phyloP scores from a whole-genome alignment of 805 yeast genomes.

The Scheffersomyces coipomensis region DNA sequence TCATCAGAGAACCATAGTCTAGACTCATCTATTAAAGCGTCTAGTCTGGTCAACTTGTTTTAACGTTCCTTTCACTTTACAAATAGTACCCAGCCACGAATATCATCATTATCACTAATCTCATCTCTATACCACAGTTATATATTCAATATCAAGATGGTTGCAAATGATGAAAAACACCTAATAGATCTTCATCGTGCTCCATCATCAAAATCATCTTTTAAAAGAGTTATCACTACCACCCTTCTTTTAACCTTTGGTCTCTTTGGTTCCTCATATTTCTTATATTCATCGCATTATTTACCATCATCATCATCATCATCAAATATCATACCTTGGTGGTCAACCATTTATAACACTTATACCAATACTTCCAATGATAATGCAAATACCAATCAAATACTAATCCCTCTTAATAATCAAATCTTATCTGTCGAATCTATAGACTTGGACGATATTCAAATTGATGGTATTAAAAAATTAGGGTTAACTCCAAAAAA shows the following conservation, averaged over 20 bases:
- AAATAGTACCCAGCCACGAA: too few species aligned
- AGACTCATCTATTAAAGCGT: too few species aligned
- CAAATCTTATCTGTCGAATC: slow-evolving; percentile 6
- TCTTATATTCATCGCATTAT: background rate
- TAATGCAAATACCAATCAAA: background rate
- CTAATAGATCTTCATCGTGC: too few species aligned
- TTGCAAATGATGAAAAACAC: too few species aligned
- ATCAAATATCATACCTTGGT: background rate
- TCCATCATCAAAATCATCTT: background rate
- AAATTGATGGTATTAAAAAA: slow-evolving; percentile 6
- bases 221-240: background rate
- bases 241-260: background rate
- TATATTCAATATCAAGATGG: too few species aligned
- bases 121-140: too few species aligned
- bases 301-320: background rate
- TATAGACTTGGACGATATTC: slow-evolving; percentile 1
- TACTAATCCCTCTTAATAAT: background rate
- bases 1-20: too few species aligned
- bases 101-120: too few species aligned
- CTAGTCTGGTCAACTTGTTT: too few species aligned
- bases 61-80: too few species aligned
- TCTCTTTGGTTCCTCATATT: background rate
- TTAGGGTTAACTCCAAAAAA: slow-evolving; percentile 35
- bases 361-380: too few species aligned
- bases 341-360: too few species aligned